Evolutionary conservation across 1,139 yeast species (phyloP).

Genomic region (Kurtzmaniella quercitrusa): DNA sequence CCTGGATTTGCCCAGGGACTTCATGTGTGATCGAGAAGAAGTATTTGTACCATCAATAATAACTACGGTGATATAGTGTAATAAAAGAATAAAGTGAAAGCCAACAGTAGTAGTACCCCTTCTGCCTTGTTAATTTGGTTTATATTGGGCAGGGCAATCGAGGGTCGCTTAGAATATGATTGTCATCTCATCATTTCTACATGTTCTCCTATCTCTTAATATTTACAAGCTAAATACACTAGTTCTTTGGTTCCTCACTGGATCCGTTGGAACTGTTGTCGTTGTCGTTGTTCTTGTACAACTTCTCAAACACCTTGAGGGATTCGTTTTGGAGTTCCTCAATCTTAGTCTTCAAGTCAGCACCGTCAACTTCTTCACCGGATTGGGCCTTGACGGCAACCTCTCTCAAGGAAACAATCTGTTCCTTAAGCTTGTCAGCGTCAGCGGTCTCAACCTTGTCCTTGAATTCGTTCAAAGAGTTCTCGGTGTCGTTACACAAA

Average conservation of each 20-base stretch:
- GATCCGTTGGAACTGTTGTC: conserved; percentile 23
- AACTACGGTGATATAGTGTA: too few relatives aligned
- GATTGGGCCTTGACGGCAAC: conserved; percentile 89
- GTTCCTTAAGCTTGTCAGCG: conserved; percentile 80
- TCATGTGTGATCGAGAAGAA: background rate
- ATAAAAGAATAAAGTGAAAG: too few relatives aligned
- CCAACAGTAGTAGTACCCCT: too few relatives aligned
- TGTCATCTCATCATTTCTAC: too few relatives aligned
- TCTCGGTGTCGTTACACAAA: conserved; percentile 93
- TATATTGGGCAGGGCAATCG: too few relatives aligned
- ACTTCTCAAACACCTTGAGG: conserved; percentile 90
- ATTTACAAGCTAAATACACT: conserved; percentile 16
- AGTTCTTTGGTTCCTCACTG: conserved; percentile 37
- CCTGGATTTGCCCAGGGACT: background rate
- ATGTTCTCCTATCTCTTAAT: conserved; percentile 1
- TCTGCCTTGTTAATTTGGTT: too few relatives aligned
- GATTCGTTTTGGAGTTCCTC: conserved; percentile 93
- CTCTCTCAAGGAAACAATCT: conserved; percentile 80
- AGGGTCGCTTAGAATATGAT: too few relatives aligned
- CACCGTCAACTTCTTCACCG: conserved; percentile 82
- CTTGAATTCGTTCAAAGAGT: conserved; percentile 89
- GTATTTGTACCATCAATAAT: too few relatives aligned
- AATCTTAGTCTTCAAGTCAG: conserved; percentile 86
- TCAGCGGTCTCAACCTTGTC: conserved; percentile 86
- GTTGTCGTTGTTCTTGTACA: conserved; percentile 72